These are phyloP conservation scores for Wickerhamomyces alni DNA, from an alignment of 805 yeast species.

Conservation along the genomic window DNA sequence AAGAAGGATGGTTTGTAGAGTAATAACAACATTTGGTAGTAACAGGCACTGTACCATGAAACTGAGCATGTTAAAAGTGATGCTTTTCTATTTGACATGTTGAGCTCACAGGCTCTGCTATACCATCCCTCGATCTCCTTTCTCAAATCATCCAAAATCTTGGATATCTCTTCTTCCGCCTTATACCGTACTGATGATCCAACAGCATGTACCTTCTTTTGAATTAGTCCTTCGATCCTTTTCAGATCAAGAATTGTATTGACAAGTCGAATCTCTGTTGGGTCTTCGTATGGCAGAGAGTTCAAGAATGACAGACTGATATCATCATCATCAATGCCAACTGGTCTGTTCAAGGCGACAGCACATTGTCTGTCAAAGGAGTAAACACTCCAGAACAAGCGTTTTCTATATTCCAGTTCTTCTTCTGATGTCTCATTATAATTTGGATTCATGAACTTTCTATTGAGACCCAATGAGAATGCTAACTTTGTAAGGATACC, in stretches of 20 bases:
- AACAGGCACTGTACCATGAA: constrained; percentile 33
- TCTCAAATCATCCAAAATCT: constrained; percentile 8
- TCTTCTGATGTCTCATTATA: constrained; percentile 17
- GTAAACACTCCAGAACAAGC: constrained; percentile 46
- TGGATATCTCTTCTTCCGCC: constrained; percentile 4
- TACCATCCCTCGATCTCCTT: constrained; percentile 31
- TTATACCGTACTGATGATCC: constrained; percentile 25
- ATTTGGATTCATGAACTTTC: constrained; percentile 19
- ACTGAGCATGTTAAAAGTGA: constrained; percentile 7
- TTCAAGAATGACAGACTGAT: constrained; percentile 40
- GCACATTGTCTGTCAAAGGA: constrained; percentile 43
- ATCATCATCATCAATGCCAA: constrained; percentile 43
- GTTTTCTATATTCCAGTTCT: constrained; percentile 24
- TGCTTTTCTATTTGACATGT: constrained; percentile 12
- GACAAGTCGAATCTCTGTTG: constrained; percentile 33
- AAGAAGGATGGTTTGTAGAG: constrained; percentile 44
- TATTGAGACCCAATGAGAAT: constrained; percentile 40
- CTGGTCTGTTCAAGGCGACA: constrained; percentile 42
- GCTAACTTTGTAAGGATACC: constrained; percentile 41
- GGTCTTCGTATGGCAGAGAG: constrained; percentile 34
- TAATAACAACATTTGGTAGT: constrained; percentile 37
- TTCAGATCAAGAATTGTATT: constrained; percentile 37
- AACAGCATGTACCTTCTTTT: constrained; percentile 40
- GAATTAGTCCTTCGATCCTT: constrained; percentile 40
- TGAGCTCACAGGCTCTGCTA: constrained; percentile 12